Evolutionary conservation across 345 rosid species (phyloP), one percentile per base, ranked within the genome.

Genomic region (Mangifera indica): DNA sequence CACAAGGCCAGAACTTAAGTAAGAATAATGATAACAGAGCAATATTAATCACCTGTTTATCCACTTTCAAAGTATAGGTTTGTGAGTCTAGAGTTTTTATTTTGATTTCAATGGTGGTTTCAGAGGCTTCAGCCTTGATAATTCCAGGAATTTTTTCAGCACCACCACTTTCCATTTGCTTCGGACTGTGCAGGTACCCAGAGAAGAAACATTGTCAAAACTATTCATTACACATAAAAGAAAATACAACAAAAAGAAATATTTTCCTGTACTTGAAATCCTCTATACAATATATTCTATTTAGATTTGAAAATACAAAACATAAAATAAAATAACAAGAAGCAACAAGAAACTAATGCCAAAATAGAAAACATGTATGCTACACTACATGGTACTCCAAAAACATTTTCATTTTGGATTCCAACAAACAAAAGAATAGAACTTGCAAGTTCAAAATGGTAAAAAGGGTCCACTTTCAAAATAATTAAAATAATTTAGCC

Each of bases 1-100:
- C 34, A 53, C 26, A 70, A n/a, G 22, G 58, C 26, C 26, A 74
- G 26, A 64, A 62, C 32, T 20, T n/a, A 26, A 49, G 67, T 10
- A 17, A 57, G 42, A 51, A 70, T 21, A 10, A 59, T 44, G 59
- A 48, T n/a, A 74, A 69, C 63, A 66, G 5, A 58, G 73, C 48
- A 26, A 8, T 12, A 78, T 32, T 17, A 74, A 24, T 66, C 65
- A 89, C 95, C 90, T 89, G 89, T 80, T 88, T 90, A 76, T 90
- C 86, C 71, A 90, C 96, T 76, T 80, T 85, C 83, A 90, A 79
- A 69, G 88, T 82, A 74, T 90, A 80, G 69, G 91, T 88, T 76
- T 83, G 96, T 52, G 93, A 86, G 75, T 90, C 96, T 77, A 90
- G 72, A 25, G 91, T 90, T 76, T 88, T 90, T 62, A 90, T 72